phyloP scores from a whole-genome alignment of 306 rosid species.

The Malus fusca region DNA sequence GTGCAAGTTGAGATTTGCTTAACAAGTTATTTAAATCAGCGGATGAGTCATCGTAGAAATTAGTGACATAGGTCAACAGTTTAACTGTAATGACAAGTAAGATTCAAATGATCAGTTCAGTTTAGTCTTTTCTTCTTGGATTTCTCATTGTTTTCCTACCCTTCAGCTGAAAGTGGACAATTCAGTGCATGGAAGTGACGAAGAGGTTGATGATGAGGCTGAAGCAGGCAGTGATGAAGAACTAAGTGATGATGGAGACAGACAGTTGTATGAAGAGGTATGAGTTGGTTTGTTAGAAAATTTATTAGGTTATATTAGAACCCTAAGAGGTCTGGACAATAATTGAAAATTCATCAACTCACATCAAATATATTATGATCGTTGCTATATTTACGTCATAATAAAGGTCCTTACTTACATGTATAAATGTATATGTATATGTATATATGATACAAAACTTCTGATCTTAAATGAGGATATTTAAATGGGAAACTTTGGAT shows the following conservation, averaged over 20 bases:
- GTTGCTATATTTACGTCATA: background rate
- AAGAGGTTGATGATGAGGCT: conserved; percentile 74
- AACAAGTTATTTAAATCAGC: background rate
- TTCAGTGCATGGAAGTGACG: conserved; percentile 92
- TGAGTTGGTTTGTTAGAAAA: background rate
- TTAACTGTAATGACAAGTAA: background rate
- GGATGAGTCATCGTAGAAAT: background rate
- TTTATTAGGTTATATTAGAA: background rate
- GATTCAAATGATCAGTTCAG: background rate
- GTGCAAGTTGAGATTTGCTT: background rate
- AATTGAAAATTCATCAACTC: background rate
- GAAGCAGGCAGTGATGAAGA: conserved; percentile 85
- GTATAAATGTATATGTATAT: background rate
- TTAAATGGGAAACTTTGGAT: background rate
- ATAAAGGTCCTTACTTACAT: too few species aligned
- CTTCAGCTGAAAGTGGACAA: conserved; percentile 71
- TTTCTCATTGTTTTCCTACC: background rate
- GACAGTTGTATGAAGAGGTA: conserved; percentile 69
- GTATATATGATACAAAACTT: background rate
- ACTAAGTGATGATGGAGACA: conserved; percentile 55
- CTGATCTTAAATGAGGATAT: background rate
- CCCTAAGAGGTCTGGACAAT: background rate
- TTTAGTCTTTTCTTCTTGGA: background rate
- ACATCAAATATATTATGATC: background rate
- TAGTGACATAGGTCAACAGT: background rate